These are phyloP conservation scores for Fusarium musae DNA, from an alignment of 2,329 filamentous ascomycete species.

Conservation along the genomic window DNA sequence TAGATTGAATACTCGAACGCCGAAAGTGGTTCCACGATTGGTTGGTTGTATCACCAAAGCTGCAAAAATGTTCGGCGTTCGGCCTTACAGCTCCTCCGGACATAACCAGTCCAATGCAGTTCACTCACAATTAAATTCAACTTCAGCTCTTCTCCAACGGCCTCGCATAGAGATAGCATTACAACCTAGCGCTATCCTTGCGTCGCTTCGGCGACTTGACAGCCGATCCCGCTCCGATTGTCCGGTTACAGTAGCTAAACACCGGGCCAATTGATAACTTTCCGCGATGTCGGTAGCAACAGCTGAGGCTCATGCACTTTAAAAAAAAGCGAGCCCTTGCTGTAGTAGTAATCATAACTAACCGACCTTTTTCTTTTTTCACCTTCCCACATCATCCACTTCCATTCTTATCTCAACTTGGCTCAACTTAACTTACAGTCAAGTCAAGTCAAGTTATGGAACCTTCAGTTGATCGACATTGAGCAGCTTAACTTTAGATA, in stretches of 20 bases:
- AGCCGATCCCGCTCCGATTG: slow-evolving; percentile 27
- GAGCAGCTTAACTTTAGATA: slow-evolving; percentile 30
- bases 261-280: slow-evolving; percentile 19
- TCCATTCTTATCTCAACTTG: neutral
- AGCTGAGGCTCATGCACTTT: slow-evolving; percentile 30
- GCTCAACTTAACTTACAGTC: neutral
- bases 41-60: slow-evolving; percentile 10
- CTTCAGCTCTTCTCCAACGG: slow-evolving; percentile 22
- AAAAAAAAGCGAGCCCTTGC: slow-evolving; percentile 21
- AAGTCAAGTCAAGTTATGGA: slow-evolving; percentile 14
- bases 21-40: slow-evolving; percentile 7
- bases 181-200: slow-evolving; percentile 24
- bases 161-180: neutral
- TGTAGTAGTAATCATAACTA: slow-evolving; percentile 18
- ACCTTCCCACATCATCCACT: slow-evolving; percentile 11
- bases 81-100: slow-evolving; percentile 35
- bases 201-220: slow-evolving; percentile 12
- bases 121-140: neutral
- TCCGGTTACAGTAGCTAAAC: slow-evolving; percentile 28
- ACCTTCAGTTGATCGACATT: slow-evolving; percentile 5
- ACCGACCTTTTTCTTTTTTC: slow-evolving; percentile 5
- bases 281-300: neutral
- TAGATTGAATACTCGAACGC: neutral
- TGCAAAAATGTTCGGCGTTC: slow-evolving; percentile 31
- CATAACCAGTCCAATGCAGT: neutral